A percentile compares a stretch with the other conserved stretches of the same genome.
Evolutionary conservation across 1,284 basidiomycete species (phyloP).

Genomic region (Trametes sp.): DNA sequence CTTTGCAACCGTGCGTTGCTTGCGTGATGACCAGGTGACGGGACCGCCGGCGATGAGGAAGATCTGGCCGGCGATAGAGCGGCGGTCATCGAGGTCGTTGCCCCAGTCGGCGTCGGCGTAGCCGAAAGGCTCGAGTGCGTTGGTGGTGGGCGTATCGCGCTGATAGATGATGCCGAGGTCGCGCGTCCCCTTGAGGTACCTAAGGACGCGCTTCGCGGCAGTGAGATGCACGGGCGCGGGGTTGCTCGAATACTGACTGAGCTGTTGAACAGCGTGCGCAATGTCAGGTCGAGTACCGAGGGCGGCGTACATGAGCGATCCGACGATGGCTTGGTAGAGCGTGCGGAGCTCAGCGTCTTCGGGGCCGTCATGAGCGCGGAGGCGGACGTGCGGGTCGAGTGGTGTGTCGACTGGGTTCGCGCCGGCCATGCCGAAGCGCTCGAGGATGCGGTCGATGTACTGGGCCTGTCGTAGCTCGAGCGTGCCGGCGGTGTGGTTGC

Average conservation of each 20-base stretch:
- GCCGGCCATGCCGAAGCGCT: slow-evolving; percentile 5
- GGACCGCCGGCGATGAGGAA: slow-evolving; percentile 23
- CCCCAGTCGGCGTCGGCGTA: slow-evolving; percentile 20
- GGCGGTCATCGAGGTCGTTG: background rate
- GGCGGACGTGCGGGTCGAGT: slow-evolving; percentile 15
- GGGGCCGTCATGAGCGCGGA: slow-evolving; percentile 7
- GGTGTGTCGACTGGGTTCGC: slow-evolving; percentile 10
- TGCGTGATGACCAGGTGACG: slow-evolving; percentile 41
- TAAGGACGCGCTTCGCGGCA: slow-evolving; percentile 18
- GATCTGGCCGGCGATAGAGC: slow-evolving; percentile 16
- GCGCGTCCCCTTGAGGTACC: slow-evolving; percentile 16
- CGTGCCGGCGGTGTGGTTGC: slow-evolving; percentile 22
- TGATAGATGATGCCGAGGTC: slow-evolving; percentile 5
- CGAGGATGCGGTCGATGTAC: slow-evolving; percentile 7
- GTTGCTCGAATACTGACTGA: slow-evolving; percentile 14
- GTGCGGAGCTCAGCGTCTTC: slow-evolving; percentile 20
- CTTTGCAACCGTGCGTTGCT: slow-evolving; percentile 30
- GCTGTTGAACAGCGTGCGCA: slow-evolving; percentile 8
- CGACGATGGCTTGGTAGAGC: slow-evolving; percentile 36
- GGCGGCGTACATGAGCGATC: slow-evolving; percentile 41
- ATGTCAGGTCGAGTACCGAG: slow-evolving; percentile 10
- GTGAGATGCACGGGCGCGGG: slow-evolving; percentile 8
- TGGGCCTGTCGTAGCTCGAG: background rate
- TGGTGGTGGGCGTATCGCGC: background rate
- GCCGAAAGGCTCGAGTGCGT: background rate